Conservation (phyloP, 1,284 basidiomycete species). For the Leccinum pachyderme region DNA sequence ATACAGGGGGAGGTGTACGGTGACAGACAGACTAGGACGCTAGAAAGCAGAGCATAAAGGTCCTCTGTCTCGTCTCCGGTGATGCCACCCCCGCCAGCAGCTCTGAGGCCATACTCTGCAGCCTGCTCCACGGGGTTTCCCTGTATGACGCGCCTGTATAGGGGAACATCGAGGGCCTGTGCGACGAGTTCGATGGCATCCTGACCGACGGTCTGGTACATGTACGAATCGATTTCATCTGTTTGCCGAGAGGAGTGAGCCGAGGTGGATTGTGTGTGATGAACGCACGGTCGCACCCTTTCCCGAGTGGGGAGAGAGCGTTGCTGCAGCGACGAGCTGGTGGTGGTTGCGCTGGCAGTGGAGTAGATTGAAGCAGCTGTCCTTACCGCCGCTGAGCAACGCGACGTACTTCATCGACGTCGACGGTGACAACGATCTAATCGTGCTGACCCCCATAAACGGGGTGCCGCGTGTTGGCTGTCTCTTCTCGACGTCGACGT, state of each 20-base stretch:
- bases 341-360: constrained; percentile 90
- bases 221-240: constrained; percentile 99
- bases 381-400: constrained; percentile 96
- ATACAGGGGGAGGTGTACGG: neutral
- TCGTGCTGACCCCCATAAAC: constrained; percentile 21
- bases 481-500: neutral
- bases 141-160: constrained; percentile 79
- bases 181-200: constrained; percentile 90
- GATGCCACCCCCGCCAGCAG: constrained; percentile 49
- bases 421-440: constrained; percentile 11
- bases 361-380: constrained; percentile 94
- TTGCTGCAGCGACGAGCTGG: constrained; percentile 85
- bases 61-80: constrained; percentile 96
- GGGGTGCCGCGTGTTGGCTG: constrained; percentile 10
- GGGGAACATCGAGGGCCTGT: constrained; percentile 80
- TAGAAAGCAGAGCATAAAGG: constrained; percentile 71
- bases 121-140: constrained; percentile 83
- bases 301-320: constrained; percentile 79
- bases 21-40: constrained; percentile 67
- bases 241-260: constrained; percentile 20
- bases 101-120: constrained; percentile 79
- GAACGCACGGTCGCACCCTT: constrained; percentile 70
- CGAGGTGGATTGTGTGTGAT: constrained; percentile 10
- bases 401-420: constrained; percentile 88
- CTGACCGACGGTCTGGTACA: constrained; percentile 98